Percentiles rank a stretch among this genome's conserved stretches.
phyloP scores from a whole-genome alignment of 2,329 filamentous ascomycete species.

The Lasiodiplodia citricola region DNA sequence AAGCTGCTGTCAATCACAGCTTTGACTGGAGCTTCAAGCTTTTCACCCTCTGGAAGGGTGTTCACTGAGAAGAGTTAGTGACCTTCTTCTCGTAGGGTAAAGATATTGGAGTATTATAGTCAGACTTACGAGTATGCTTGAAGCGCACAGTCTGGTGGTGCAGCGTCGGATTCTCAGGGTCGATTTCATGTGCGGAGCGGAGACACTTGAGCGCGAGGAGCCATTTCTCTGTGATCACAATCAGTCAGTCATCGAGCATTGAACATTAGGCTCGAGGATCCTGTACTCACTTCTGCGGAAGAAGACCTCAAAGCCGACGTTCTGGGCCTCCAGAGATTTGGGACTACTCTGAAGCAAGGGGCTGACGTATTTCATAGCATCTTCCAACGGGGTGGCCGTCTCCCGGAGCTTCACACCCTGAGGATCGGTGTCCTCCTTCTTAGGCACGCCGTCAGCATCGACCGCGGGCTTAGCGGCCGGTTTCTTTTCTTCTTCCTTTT shows the following conservation, averaged over 20 bases:
- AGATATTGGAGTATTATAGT: not conserved
- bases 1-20: constrained; percentile 75
- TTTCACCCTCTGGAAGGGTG: constrained; percentile 56
- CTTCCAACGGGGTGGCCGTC: constrained; percentile 81
- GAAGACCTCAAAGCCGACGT: constrained; percentile 88
- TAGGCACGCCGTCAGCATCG: constrained; percentile 66
- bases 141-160: constrained; percentile 77
- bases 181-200: constrained; percentile 71
- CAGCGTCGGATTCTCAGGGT: constrained; percentile 72
- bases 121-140: constrained; percentile 58
- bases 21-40: constrained; percentile 62
- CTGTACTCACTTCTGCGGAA: constrained; percentile 74
- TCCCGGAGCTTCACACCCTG: constrained; percentile 78
- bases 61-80: constrained; percentile 41
- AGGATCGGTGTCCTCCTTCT: constrained; percentile 92
- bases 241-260: constrained; percentile 24
- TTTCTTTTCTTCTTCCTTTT: constrained; percentile 82
- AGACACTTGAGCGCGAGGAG: constrained; percentile 87
- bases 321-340: constrained; percentile 79
- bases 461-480: constrained; percentile 58
- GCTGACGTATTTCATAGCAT: constrained; percentile 83
- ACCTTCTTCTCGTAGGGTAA: constrained; percentile 36
- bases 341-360: constrained; percentile 84
- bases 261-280: not conserved
- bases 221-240: constrained; percentile 70